phyloP scores from a whole-genome alignment of 2,329 filamentous ascomycete genomes.

The Blumeria hordei region DNA sequence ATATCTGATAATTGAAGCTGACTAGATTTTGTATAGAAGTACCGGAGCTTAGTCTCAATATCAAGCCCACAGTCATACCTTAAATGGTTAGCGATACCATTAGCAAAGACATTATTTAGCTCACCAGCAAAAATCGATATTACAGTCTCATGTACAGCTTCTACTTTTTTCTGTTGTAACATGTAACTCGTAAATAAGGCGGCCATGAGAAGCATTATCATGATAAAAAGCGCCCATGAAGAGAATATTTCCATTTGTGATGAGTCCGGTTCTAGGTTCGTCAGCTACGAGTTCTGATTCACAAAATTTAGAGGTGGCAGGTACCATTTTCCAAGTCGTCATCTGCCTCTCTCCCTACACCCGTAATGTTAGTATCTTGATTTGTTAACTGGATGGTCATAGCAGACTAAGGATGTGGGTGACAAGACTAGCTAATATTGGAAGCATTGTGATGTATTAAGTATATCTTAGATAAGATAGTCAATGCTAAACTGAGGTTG shows the following conservation, averaged over 20 bases:
- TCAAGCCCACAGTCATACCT: slow-evolving; percentile 90
- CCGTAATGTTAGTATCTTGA: neutral
- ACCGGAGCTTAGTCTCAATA: slow-evolving; percentile 59
- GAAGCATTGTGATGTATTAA: neutral
- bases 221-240: slow-evolving; percentile 93
- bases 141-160: slow-evolving; percentile 93
- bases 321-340: neutral
- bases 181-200: slow-evolving; percentile 95
- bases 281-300: slow-evolving; percentile 8
- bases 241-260: slow-evolving; percentile 84
- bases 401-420: neutral
- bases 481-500: neutral
- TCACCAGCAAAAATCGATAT: slow-evolving; percentile 88
- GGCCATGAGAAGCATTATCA: slow-evolving; percentile 78
- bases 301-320: neutral
- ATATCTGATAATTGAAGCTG: slow-evolving; percentile 97
- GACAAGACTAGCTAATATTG: neutral
- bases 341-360: neutral
- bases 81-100: neutral
- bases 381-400: neutral
- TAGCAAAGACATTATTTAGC: neutral
- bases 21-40: slow-evolving; percentile 74
- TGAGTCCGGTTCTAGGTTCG: slow-evolving; percentile 39
- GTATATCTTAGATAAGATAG: neutral
- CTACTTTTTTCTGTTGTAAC: slow-evolving; percentile 86